These are phyloP conservation scores for Solanum aculeatissimum DNA, from an alignment of 305 asterid species.

Conservation along the genomic window DNA sequence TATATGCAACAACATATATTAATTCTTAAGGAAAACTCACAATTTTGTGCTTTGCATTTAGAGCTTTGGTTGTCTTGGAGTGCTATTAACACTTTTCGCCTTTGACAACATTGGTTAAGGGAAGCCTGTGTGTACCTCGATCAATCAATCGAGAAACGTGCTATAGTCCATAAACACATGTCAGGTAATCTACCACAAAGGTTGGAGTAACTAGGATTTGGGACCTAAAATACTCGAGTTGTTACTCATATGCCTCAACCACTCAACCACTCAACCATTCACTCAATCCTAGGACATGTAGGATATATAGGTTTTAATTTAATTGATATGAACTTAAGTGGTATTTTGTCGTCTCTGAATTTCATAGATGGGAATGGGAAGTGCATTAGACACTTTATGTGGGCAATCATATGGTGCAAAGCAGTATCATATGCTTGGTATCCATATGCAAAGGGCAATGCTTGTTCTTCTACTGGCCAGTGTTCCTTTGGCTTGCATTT, in stretches of 20 bases:
- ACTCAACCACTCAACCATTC: not conserved
- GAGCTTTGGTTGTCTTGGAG: no score
- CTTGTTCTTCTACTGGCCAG: conserved; percentile 38
- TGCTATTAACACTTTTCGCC: not conserved
- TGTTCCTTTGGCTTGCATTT: conserved; percentile 42
- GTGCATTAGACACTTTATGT: conserved; percentile 58
- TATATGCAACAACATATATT: not conserved
- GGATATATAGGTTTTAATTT: not conserved
- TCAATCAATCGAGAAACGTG: not conserved
- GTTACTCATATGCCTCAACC: not conserved
- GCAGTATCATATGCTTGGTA: conserved; percentile 53
- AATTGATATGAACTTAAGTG: not conserved
- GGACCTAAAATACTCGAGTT: not conserved
- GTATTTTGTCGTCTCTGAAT: not conserved
- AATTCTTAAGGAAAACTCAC: not conserved
- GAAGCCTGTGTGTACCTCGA: not conserved
- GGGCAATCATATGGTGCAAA: conserved; percentile 59
- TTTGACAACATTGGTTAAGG: not conserved
- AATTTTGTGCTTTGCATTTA: not conserved
- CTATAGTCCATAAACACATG: not conserved
- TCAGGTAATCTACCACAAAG: not conserved
- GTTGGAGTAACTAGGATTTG: not conserved
- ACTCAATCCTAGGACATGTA: not conserved
- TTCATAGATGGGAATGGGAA: conserved; percentile 45
- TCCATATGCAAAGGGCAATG: conserved; percentile 67